phyloP scores from a whole-genome alignment of 805 yeast species.

The Gaillardinia entomophila region DNA sequence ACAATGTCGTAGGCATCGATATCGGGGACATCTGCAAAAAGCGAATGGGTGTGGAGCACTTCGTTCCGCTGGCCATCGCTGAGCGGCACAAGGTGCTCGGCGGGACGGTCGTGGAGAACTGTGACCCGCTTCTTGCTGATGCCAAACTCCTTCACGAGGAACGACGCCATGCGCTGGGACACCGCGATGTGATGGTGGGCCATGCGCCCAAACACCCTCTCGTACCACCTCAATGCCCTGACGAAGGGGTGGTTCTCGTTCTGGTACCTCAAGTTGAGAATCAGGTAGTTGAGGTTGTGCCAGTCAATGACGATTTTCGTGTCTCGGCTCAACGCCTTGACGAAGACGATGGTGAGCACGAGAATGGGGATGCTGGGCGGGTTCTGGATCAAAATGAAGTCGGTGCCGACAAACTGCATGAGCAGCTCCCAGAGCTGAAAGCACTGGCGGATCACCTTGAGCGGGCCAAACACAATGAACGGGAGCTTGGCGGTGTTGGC shows the following conservation, averaged over 20 bases:
- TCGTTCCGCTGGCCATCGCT: slow-evolving; percentile 28
- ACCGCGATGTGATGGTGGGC: slow-evolving; percentile 79
- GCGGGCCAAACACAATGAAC: slow-evolving; percentile 48
- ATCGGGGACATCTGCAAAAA: slow-evolving; percentile 20
- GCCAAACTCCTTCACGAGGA: slow-evolving; percentile 50
- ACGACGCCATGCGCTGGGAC: slow-evolving; percentile 64
- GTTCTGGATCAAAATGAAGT: slow-evolving; percentile 73
- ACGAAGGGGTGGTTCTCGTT: slow-evolving; percentile 59
- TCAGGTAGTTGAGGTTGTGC: slow-evolving; percentile 91
- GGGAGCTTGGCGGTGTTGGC: slow-evolving; percentile 40
- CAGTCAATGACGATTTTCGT: slow-evolving; percentile 80
- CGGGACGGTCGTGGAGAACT: slow-evolving; percentile 86
- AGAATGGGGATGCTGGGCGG: slow-evolving; percentile 91
- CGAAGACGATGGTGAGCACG: slow-evolving; percentile 53
- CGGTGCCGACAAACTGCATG: slow-evolving; percentile 51
- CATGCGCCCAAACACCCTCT: slow-evolving; percentile 50
- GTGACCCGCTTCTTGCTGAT: slow-evolving; percentile 41
- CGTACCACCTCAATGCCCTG: slow-evolving; percentile 54
- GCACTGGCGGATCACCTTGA: slow-evolving; percentile 58
- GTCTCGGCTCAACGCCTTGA: slow-evolving; percentile 42
- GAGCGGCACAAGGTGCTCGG: slow-evolving; percentile 55
- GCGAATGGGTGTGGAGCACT: slow-evolving; percentile 11
- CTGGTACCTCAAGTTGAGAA: slow-evolving; percentile 60
- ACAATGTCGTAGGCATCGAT: slow-evolving; percentile 50
- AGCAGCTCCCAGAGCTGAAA: slow-evolving; percentile 42